phyloP scores from a whole-genome alignment of 1,284 basidiomycete genomes.

The Rhodotorula sp. region DNA sequence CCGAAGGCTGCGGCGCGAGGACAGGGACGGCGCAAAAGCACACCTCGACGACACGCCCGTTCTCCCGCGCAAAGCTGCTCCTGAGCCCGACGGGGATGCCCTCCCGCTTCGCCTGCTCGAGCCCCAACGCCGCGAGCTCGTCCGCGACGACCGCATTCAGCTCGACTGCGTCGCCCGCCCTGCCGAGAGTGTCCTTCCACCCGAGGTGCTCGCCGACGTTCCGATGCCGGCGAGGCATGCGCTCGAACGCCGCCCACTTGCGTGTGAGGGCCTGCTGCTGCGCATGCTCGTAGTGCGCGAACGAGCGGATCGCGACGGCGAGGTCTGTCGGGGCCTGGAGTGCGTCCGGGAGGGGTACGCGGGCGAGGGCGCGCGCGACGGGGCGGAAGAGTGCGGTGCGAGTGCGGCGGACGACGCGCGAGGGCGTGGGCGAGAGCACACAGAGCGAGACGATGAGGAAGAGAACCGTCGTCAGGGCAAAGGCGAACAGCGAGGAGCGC shows the following conservation, averaged over 20 bases:
- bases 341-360: conserved; percentile 13
- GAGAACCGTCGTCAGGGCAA: conserved; percentile 19
- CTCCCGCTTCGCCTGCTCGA: conserved; percentile 35
- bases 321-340: conserved; percentile 24
- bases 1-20: not conserved
- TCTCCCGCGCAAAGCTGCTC: conserved; percentile 59
- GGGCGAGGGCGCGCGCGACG: not conserved
- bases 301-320: conserved; percentile 26
- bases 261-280: conserved; percentile 21
- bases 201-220: conserved; percentile 58
- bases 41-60: conserved; percentile 35
- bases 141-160: conserved; percentile 58
- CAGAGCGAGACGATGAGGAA: conserved; percentile 25
- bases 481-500: conserved; percentile 13
- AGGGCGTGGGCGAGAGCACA: conserved; percentile 4
- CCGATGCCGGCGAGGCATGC: conserved; percentile 16
- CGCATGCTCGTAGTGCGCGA: conserved; percentile 15
- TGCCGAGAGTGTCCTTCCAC: conserved; percentile 60
- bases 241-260: conserved; percentile 20
- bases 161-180: conserved; percentile 55
- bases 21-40: not conserved
- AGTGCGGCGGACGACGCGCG: not conserved
- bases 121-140: conserved; percentile 57
- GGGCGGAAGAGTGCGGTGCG: not conserved
- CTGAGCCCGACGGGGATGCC: conserved; percentile 31